phyloP scores from a whole-genome alignment of 495 filamentous ascomycete species.

The Penicillium egyptiacum region DNA sequence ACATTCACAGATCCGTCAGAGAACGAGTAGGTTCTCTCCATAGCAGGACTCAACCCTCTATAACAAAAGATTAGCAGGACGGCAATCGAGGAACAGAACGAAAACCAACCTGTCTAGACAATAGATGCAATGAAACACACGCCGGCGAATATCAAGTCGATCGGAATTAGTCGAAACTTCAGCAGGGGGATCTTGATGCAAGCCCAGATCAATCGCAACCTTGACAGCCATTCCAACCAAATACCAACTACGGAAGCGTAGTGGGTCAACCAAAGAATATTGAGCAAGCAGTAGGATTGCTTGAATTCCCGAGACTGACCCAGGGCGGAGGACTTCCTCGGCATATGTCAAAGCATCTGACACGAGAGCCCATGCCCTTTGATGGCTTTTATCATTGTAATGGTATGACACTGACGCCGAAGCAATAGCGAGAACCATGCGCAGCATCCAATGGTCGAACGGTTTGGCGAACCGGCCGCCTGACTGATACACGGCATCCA shows the following conservation, averaged over 20 bases:
- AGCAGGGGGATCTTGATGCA: conserved; percentile 83
- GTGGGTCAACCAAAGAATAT: conserved; percentile 84
- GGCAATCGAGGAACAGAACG: not conserved
- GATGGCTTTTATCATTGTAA: conserved; percentile 61
- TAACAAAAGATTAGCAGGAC: conserved; percentile 7
- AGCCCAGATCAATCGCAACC: conserved; percentile 79
- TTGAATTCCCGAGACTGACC: conserved; percentile 78
- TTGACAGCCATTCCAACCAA: conserved; percentile 83
- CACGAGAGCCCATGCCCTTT: conserved; percentile 64
- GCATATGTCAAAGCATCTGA: conserved; percentile 69
- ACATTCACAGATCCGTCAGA: conserved; percentile 85
- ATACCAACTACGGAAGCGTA: conserved; percentile 88
- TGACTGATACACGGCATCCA: conserved; percentile 75
- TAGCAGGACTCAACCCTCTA: conserved; percentile 77
- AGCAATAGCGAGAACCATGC: conserved; percentile 83
- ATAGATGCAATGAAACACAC: conserved; percentile 84
- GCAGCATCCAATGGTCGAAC: conserved; percentile 79
- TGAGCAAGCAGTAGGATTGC: conserved; percentile 79
- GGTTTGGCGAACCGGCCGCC: conserved; percentile 60
- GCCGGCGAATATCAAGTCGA: conserved; percentile 70
- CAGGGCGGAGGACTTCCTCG: conserved; percentile 78
- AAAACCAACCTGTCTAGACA: conserved; percentile 71
- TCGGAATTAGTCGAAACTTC: conserved; percentile 59
- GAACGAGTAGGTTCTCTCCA: conserved; percentile 82
- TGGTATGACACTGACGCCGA: conserved; percentile 69